Percentiles rank a stretch among this genome's conserved stretches.
Conservation (phyloP, 2,329 filamentous ascomycete genomes). For the Phialophora verrucosa region DNA sequence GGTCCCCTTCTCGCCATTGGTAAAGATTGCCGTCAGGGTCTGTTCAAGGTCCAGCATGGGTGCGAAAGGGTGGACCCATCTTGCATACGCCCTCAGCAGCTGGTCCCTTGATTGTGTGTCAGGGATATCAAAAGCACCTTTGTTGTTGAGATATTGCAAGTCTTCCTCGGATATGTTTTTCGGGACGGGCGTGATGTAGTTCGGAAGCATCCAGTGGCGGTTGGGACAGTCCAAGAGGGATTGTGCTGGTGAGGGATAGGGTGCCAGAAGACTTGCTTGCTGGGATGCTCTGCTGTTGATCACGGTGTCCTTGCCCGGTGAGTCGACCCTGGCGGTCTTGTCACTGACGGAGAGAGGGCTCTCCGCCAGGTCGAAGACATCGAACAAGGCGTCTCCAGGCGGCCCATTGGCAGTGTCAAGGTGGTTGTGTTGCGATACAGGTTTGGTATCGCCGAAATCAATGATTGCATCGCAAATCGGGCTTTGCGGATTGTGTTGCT, state of each 20-base stretch:
- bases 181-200: constrained; percentile 81
- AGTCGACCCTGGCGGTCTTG: background rate
- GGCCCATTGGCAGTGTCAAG: background rate
- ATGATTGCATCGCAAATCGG: constrained; percentile 34
- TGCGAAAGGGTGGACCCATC: constrained; percentile 94
- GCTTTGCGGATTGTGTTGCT: constrained; percentile 18
- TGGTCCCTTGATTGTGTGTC: constrained; percentile 73
- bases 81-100: constrained; percentile 78
- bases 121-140: constrained; percentile 82
- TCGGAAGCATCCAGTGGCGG: constrained; percentile 58
- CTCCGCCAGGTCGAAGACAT: constrained; percentile 17
- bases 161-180: constrained; percentile 78
- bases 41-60: constrained; percentile 75
- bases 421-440: background rate
- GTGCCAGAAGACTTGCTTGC: constrained; percentile 50
- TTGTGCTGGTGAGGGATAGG: constrained; percentile 50
- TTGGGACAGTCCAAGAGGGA: constrained; percentile 55
- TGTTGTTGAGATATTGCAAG: constrained; percentile 78
- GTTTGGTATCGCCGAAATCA: constrained; percentile 27
- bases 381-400: constrained; percentile 3
- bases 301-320: constrained; percentile 46
- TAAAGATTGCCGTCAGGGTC: constrained; percentile 62
- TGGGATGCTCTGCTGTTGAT: background rate
- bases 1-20: constrained; percentile 70
- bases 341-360: background rate